phyloP scores from a whole-genome alignment of 176 grass and related monocot species.

The Aegilops umbellulata region DNA sequence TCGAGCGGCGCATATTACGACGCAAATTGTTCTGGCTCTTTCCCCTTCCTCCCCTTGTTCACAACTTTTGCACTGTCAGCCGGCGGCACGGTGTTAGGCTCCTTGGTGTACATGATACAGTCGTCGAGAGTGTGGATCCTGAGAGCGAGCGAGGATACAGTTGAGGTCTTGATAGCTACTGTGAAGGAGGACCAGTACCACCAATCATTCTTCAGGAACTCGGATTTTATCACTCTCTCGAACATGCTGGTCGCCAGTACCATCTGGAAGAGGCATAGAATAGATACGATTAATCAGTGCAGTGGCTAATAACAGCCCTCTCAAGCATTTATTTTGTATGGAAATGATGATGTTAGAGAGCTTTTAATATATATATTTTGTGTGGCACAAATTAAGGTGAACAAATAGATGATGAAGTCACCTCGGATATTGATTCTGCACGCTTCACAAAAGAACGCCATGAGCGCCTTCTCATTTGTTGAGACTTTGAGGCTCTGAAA shows the following conservation, averaged over 20 bases:
- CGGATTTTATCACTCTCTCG: constrained; percentile 76
- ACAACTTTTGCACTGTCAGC: constrained; percentile 35
- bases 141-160: constrained; percentile 72
- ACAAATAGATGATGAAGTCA: constrained; percentile 25
- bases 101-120: constrained; percentile 71
- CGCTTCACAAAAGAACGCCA: constrained; percentile 91
- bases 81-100: constrained; percentile 26
- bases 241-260: constrained; percentile 67
- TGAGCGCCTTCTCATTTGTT: constrained; percentile 52
- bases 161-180: constrained; percentile 75
- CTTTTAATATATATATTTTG: neutral
- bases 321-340: constrained; percentile 5
- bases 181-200: constrained; percentile 95
- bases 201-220: constrained; percentile 82
- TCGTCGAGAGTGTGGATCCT: constrained; percentile 80
- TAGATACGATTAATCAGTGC: constrained; percentile 23
- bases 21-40: constrained; percentile 31
- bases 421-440: constrained; percentile 89
- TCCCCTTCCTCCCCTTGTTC: constrained; percentile 46
- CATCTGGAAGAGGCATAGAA: constrained; percentile 55
- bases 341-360: neutral
- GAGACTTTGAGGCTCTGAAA: constrained; percentile 56
- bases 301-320: no score
- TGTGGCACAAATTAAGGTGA: neutral
- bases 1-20: constrained; percentile 17